phyloP scores from a whole-genome alignment of 31 red algal species.

The Porphyra umbilicalis region DNA sequence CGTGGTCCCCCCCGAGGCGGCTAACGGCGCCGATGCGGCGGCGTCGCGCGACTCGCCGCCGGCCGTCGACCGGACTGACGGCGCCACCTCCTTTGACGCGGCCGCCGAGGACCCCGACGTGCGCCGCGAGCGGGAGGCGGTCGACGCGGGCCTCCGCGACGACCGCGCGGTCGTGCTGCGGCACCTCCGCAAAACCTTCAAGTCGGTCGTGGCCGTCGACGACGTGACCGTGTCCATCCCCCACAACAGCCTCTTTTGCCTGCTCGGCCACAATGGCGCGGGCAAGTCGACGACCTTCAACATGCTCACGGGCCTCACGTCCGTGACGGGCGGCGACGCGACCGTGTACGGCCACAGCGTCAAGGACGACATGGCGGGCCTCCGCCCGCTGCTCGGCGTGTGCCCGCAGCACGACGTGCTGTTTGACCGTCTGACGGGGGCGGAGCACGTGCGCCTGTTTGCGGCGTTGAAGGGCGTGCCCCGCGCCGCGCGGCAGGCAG shows the following conservation, averaged over 20 bases:
- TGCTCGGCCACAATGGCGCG: constrained; percentile 83
- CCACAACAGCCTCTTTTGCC: constrained; percentile 62
- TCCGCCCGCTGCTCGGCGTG: constrained; percentile 87
- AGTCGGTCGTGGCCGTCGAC: constrained; percentile 48
- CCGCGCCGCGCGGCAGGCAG: constrained; percentile 19
- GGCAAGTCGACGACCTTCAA: constrained; percentile 91
- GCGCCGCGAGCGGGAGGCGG: constrained; percentile 42
- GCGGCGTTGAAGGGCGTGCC: constrained; percentile 76
- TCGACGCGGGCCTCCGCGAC: constrained; percentile 44
- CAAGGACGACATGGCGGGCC: constrained; percentile 27
- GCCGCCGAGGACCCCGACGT: constrained; percentile 67
- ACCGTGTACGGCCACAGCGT: constrained; percentile 77
- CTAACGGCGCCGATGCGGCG: neutral
- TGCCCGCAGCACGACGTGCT: constrained; percentile 94
- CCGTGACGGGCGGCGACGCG: constrained; percentile 61
- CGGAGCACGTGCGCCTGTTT: constrained; percentile 93
- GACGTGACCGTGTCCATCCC: constrained; percentile 71
- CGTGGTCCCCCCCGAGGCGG: neutral
- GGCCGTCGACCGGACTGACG: neutral
- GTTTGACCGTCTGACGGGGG: constrained; percentile 83
- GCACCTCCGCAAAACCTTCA: constrained; percentile 56
- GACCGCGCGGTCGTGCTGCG: constrained; percentile 63
- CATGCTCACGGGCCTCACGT: constrained; percentile 64
- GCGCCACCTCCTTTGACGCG: constrained; percentile 22
- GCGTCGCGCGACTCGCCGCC: neutral